Conservation (phyloP, 331 rosid species). For the Erythrophleum ivorense region DNA sequence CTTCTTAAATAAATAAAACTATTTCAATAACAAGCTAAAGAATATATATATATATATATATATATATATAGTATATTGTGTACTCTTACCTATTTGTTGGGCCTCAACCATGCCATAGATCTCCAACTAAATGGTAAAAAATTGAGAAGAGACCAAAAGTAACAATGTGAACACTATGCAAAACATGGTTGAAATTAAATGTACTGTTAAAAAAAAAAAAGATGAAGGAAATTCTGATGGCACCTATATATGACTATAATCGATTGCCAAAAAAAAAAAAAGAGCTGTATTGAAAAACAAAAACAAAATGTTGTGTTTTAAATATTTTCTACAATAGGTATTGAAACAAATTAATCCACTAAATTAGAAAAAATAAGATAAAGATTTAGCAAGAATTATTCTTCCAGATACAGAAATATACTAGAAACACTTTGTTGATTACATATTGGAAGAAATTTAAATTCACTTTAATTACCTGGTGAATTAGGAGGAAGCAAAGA, state of each 20-base stretch:
- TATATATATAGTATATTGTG: too few species aligned
- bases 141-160: background rate
- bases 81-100: background rate
- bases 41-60: too few species aligned
- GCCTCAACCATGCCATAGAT: constrained; percentile 5
- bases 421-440: too few species aligned
- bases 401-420: too few species aligned
- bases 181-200: too few species aligned
- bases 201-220: too few species aligned
- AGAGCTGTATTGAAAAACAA: background rate
- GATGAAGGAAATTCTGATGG: too few species aligned
- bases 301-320: background rate
- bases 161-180: background rate
- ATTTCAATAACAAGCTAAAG: too few species aligned
- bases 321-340: background rate
- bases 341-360: background rate
- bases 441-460: too few species aligned
- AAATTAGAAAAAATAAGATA: background rate
- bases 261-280: too few species aligned
- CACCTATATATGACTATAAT: background rate
- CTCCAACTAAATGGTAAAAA: background rate
- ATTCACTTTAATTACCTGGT: background rate
- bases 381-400: background rate
- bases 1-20: too few species aligned
- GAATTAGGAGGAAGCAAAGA: constrained; percentile 5